These are phyloP conservation scores for Ensete glaucum DNA, from an alignment of 176 grass and related monocot species.

Conservation along the genomic window DNA sequence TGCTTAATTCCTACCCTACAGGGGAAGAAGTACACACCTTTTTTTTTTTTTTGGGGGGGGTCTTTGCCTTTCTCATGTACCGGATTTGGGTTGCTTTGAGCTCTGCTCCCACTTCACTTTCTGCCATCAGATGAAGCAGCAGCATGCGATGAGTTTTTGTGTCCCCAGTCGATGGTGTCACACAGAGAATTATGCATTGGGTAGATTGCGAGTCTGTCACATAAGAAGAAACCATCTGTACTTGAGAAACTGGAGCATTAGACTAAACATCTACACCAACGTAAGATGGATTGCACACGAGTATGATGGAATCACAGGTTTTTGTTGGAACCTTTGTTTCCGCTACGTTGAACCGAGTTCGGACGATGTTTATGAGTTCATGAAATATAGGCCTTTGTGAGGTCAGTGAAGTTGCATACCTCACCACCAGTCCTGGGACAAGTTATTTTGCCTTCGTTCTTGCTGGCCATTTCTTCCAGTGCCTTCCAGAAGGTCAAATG, in stretches of 20 bases:
- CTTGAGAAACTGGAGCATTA: no score
- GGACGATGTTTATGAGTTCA: conserved; percentile 9
- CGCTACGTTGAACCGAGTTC: no score
- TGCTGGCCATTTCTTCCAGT: conserved; percentile 86
- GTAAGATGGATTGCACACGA: not conserved
- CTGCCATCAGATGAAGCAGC: no score
- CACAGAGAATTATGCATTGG: no score
- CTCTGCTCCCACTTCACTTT: no score
- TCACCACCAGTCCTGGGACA: conserved; percentile 72
- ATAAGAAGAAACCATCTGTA: no score
- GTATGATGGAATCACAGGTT: not conserved
- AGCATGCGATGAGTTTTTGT: no score
- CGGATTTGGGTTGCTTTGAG: no score
- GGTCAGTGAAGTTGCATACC: conserved; percentile 53
- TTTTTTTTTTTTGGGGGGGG: not conserved
- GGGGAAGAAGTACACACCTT: not conserved
- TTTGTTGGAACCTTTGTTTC: not conserved
- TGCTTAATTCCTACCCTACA: not conserved
- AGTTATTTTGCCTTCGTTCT: conserved; percentile 65
- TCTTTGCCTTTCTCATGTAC: not conserved
- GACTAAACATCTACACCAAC: no score
- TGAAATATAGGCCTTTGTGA: conserved; percentile 77
- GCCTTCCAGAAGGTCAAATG: conserved; percentile 34
- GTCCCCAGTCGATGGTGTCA: no score
- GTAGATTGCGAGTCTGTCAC: no score